Percentiles rank a stretch among this genome's conserved stretches.
phyloP scores from a whole-genome alignment of 768 basidiomycete genomes.

The Calvatia gigantea region DNA sequence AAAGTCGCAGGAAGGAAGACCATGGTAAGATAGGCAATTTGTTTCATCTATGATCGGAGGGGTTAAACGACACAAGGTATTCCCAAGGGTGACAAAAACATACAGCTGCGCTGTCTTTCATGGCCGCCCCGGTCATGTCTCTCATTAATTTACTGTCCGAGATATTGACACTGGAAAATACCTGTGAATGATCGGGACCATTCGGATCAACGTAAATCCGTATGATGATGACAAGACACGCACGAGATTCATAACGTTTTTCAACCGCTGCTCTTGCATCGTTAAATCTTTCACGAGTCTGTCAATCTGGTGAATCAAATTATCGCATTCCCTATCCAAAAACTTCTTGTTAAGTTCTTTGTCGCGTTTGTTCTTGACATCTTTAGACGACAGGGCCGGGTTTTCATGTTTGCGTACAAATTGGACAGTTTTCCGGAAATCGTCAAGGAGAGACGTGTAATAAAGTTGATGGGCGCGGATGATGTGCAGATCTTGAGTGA shows the following conservation, averaged over 20 bases:
- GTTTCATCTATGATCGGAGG: constrained; percentile 36
- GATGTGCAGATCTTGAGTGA: constrained; percentile 53
- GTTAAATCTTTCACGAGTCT: constrained; percentile 35
- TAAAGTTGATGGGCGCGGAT: constrained; percentile 60
- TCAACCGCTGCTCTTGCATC: constrained; percentile 47
- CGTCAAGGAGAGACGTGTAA: constrained; percentile 51
- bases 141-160: constrained; percentile 51
- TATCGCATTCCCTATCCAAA: constrained; percentile 45
- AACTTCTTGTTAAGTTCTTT: constrained; percentile 26
- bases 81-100: constrained; percentile 4
- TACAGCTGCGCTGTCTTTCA: constrained; percentile 38
- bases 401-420: constrained; percentile 49
- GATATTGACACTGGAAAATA: constrained; percentile 58
- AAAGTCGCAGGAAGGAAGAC: constrained; percentile 58
- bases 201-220: neutral
- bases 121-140: constrained; percentile 47
- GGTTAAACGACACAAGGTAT: neutral
- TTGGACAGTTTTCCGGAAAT: constrained; percentile 47
- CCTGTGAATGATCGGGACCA: constrained; percentile 29
- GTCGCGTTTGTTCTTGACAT: constrained; percentile 24
- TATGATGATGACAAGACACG: neutral
- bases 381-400: constrained; percentile 42
- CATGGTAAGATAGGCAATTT: constrained; percentile 63
- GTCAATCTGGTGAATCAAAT: constrained; percentile 46
- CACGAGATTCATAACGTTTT: constrained; percentile 53